Conservation (phyloP, 352 stramenopile species). For the Pythium vanterpoolii region DNA sequence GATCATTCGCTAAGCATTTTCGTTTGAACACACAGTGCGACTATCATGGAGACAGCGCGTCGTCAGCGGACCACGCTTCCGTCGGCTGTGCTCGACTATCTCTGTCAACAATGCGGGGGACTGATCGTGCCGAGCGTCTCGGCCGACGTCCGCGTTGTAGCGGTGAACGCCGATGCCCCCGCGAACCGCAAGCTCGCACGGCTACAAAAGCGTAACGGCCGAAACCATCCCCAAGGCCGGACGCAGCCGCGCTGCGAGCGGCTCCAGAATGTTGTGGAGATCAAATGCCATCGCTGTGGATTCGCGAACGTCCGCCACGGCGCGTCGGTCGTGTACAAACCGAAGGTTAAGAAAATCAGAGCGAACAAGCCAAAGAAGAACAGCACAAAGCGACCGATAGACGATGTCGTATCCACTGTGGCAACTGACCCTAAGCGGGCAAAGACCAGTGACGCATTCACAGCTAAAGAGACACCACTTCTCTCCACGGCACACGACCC, state of each 20-base stretch:
- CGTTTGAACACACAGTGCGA: conserved; percentile 26
- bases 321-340: conserved; percentile 45
- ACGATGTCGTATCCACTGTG: neutral
- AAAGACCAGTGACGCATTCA: neutral
- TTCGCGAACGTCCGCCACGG: conserved; percentile 44
- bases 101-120: conserved; percentile 62
- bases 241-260: conserved; percentile 3
- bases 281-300: conserved; percentile 53
- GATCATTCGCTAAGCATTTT: neutral
- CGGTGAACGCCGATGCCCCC: conserved; percentile 31
- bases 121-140: conserved; percentile 62
- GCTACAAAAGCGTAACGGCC: conserved; percentile 33
- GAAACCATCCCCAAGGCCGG: too few species aligned
- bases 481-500: neutral
- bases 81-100: conserved; percentile 45
- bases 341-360: conserved; percentile 35
- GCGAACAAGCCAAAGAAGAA: conserved; percentile 35
- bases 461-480: neutral
- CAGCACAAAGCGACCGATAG: neutral
- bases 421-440: neutral
- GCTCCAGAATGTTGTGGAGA: conserved; percentile 28
- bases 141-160: conserved; percentile 45
- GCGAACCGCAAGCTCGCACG: conserved; percentile 53
- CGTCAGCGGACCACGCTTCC: conserved; percentile 36
- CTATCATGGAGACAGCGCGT: conserved; percentile 51